Percentiles rank a stretch among this genome's conserved stretches.
These are phyloP conservation scores for Ceratobasidium sp. DNA, from an alignment of 1,284 basidiomycete genomes.

Conservation along the genomic window DNA sequence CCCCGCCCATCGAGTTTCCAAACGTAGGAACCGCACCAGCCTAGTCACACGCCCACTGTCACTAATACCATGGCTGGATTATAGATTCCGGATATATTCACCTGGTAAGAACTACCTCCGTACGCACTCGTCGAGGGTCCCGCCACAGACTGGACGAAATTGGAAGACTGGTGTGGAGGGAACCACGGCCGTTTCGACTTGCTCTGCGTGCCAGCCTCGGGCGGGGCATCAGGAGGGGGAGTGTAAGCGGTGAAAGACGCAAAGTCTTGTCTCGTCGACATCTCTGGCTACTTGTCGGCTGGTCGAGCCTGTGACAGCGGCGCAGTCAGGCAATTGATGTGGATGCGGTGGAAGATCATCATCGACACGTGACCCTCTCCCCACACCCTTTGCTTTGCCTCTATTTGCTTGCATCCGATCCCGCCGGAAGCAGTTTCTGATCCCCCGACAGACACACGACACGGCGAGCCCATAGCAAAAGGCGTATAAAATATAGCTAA, in stretches of 20 bases:
- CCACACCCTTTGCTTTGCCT: slow-evolving; percentile 6
- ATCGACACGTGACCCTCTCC: background rate
- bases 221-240: slow-evolving; percentile 51
- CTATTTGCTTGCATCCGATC: background rate
- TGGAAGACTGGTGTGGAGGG: slow-evolving; percentile 53
- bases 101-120: slow-evolving; percentile 64
- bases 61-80: no score
- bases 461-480: slow-evolving; percentile 43
- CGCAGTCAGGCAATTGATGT: slow-evolving; percentile 9
- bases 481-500: slow-evolving; percentile 37
- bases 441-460: background rate
- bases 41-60: background rate
- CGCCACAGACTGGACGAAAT: slow-evolving; percentile 37
- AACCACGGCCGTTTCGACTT: slow-evolving; percentile 65
- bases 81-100: no score
- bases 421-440: slow-evolving; percentile 27
- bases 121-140: slow-evolving; percentile 37
- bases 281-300: background rate
- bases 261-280: slow-evolving; percentile 32
- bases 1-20: slow-evolving; percentile 55
- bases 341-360: slow-evolving; percentile 24
- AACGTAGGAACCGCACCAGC: slow-evolving; percentile 70
- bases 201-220: slow-evolving; percentile 46
- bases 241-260: slow-evolving; percentile 52
- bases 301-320: background rate